Base-by-base conservation (phyloP, 1,284 basidiomycete species). In the Cystobasidium slooffiae region DNA sequence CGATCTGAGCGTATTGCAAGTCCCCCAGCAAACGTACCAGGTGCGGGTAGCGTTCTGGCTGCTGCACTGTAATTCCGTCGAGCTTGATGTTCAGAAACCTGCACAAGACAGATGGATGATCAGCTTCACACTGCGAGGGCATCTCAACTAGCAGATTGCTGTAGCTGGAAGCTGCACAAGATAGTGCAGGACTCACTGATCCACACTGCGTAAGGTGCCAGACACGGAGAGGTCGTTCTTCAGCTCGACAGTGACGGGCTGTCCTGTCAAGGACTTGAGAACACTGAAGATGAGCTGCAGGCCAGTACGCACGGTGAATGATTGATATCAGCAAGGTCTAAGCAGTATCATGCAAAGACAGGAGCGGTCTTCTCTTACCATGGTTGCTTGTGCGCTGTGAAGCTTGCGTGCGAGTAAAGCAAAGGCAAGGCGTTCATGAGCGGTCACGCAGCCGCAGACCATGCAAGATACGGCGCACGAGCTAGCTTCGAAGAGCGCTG, bases 161-260 rank as follows among this genome's bases (percentile, higher is more conserved):
- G 43, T 24, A 18, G 8, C 39, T 55, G 3, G 37, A 44, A 7
- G 39, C 1, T 8, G 1, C 59, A 55, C 22, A 12, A 14, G 5
- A 52, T 16, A 18, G 18, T 18, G 41, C 37, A 56, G 86, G 31
- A 31, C 91, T 78, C 81, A 96, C 94, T 99, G 97, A 86, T 98
- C 96, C 61, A 99, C 96, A 65, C 93, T 96, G 86, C 97, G 97
- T 79, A 99, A 85, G 24, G 94, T 92, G 3, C 97, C 97, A 14
- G 93, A 94, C 82, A 99, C 96, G 20, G 92, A 94, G 68, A 99
- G 89, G 84, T 99, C 96, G 84, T 99, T 99, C 86, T 99, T 99
- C 81, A 99, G 90, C 83, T 99, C 96, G 79, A 99, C 94, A 18
- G 94, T 97, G 80, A 97, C 94, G 73, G 80, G 78, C 44, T 81